Conservation (phyloP, 2,329 filamentous ascomycete species). For the Alternaria gaisen region DNA sequence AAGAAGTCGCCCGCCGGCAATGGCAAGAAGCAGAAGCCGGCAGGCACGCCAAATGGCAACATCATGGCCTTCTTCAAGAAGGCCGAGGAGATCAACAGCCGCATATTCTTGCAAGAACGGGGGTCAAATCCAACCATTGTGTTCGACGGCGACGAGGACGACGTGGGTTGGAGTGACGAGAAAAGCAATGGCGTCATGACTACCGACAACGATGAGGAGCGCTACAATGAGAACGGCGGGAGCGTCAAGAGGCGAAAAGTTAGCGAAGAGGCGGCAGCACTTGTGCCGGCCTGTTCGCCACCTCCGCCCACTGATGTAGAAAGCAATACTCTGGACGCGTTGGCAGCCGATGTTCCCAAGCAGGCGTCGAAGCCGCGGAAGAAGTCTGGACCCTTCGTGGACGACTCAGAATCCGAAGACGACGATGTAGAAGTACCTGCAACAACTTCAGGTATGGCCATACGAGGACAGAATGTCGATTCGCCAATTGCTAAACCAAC, state of each 20-base stretch:
- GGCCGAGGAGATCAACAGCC: conserved; percentile 53
- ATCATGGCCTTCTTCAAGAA: conserved; percentile 66
- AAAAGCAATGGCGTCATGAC: conserved; percentile 22
- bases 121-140: conserved; percentile 28
- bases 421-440: conserved; percentile 28
- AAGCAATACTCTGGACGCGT: conserved; percentile 14
- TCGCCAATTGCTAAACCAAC: conserved; percentile 32
- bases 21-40: conserved; percentile 50
- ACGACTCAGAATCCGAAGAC: conserved; percentile 72
- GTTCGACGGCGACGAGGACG: conserved; percentile 36
- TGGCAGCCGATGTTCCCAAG: conserved; percentile 16
- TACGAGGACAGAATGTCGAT: conserved; percentile 16
- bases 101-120: conserved; percentile 49
- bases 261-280: conserved; percentile 39
- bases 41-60: conserved; percentile 58
- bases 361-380: conserved; percentile 36
- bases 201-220: conserved; percentile 33
- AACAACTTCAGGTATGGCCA: conserved; percentile 35
- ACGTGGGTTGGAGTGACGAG: conserved; percentile 46
- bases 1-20: conserved; percentile 45
- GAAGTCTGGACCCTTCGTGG: conserved; percentile 70
- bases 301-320: conserved; percentile 31
- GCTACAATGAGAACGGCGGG: conserved; percentile 56
- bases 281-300: conserved; percentile 52
- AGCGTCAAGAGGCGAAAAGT: conserved; percentile 55